Conservation (phyloP, 371 early-diverging fungal genomes). For the Rhizopus stolonifer region DNA sequence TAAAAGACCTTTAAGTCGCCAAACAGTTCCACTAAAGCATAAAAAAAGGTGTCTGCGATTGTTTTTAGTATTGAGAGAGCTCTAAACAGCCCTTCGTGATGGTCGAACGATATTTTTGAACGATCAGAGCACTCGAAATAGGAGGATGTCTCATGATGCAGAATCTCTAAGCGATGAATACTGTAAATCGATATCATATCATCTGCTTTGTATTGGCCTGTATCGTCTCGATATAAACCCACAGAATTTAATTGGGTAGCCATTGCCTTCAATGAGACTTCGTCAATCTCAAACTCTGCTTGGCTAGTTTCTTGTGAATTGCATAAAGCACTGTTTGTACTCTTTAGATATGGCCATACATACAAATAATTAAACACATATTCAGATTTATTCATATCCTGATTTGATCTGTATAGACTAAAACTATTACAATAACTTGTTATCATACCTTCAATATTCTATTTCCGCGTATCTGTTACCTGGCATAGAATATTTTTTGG, state of each 20-base stretch:
- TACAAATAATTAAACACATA: slow-evolving; percentile 7
- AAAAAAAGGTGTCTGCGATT: not conserved
- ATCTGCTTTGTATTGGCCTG: slow-evolving; percentile 6
- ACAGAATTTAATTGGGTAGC: slow-evolving; percentile 9
- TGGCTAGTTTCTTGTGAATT: slow-evolving; percentile 3
- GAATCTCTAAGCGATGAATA: not conserved
- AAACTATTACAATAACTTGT: slow-evolving; percentile 9
- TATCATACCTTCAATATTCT: slow-evolving; percentile 8
- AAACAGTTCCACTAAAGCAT: not conserved
- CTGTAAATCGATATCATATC: not conserved
- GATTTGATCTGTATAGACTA: slow-evolving; percentile 5
- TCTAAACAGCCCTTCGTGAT: not conserved
- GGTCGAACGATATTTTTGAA: not conserved
- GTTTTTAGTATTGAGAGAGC: not conserved
- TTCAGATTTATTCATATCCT: slow-evolving; percentile 5
- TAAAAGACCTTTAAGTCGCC: not conserved
- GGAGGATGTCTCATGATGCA: not conserved
- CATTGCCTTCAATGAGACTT: slow-evolving; percentile 8
- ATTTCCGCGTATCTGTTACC: slow-evolving; percentile 7
- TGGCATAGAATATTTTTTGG: slow-evolving; percentile 6
- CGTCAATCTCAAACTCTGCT: slow-evolving; percentile 10
- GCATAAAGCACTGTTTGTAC: slow-evolving; percentile 3
- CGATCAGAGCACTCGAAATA: not conserved
- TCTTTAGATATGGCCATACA: slow-evolving; percentile 9
- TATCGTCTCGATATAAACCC: slow-evolving; percentile 9